phyloP scores from a whole-genome alignment of 805 yeast species.

The Cyberlindnera meyerae region DNA sequence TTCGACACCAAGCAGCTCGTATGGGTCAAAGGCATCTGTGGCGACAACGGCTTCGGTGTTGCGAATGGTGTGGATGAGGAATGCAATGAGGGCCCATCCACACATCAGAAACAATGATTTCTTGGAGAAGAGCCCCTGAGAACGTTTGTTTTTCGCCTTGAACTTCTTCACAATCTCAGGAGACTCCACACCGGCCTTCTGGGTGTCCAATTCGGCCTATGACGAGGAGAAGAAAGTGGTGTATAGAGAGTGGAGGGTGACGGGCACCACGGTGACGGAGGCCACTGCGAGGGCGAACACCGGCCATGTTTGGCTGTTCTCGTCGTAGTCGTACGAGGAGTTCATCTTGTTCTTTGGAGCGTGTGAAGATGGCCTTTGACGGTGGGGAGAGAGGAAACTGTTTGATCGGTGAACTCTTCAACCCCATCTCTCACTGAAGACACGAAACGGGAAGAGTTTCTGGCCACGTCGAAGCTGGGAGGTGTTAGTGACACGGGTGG shows the following conservation, averaged over 20 bases:
- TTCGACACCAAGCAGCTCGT: constrained; percentile 73
- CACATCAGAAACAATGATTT: constrained; percentile 13
- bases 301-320: constrained; percentile 26
- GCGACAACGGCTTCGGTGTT: constrained; percentile 35
- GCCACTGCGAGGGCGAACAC: constrained; percentile 24
- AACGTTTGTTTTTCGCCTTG: constrained; percentile 9
- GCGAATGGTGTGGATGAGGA: constrained; percentile 32
- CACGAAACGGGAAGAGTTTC: too few species aligned
- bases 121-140: constrained; percentile 12
- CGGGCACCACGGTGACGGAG: constrained; percentile 22
- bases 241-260: constrained; percentile 14
- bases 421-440: too few species aligned
- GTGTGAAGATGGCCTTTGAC: neutral
- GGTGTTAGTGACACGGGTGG: neutral
- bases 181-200: neutral
- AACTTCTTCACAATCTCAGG: constrained; percentile 9
- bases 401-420: too few species aligned
- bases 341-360: too few species aligned
- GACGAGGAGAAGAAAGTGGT: constrained; percentile 3
- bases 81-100: constrained; percentile 31
- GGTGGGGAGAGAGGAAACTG: neutral
- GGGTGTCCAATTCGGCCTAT: too few species aligned
- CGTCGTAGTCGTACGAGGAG: constrained; percentile 26
- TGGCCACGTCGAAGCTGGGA: constrained; percentile 1
- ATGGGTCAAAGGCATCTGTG: constrained; percentile 75